These are phyloP conservation scores for Puccinia hordei DNA, from an alignment of 1,284 basidiomycete genomes.

Conservation along the genomic window DNA sequence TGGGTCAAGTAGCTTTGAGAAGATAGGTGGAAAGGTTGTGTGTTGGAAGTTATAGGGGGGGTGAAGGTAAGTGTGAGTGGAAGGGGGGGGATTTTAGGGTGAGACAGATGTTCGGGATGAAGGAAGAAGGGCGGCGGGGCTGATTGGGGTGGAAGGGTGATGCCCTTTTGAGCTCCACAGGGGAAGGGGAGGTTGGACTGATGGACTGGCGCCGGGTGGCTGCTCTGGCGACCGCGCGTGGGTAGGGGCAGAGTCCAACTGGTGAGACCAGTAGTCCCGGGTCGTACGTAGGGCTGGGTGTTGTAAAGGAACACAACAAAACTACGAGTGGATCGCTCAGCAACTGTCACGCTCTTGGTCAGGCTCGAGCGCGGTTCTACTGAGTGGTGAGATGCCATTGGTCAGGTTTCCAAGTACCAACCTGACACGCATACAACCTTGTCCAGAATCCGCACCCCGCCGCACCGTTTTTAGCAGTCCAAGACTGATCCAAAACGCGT, in stretches of 20 bases:
- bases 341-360: background rate
- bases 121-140: background rate
- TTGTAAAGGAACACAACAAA: background rate
- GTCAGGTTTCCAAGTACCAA: constrained; percentile 29
- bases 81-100: background rate
- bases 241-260: constrained; percentile 11
- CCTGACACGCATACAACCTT: too few relatives aligned
- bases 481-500: too few relatives aligned
- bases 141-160: background rate
- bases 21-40: background rate
- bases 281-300: background rate
- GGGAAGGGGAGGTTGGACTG: background rate
- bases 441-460: too few relatives aligned
- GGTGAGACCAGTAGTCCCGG: constrained; percentile 4
- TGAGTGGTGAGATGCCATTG: constrained; percentile 27
- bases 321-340: constrained; percentile 1
- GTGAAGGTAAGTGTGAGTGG: background rate
- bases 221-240: constrained; percentile 3
- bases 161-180: constrained; percentile 23
- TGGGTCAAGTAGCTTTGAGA: background rate
- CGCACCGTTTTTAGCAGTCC: too few relatives aligned
- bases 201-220: background rate
- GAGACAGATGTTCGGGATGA: constrained; percentile 3
- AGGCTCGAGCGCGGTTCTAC: constrained; percentile 6
- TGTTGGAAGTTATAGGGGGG: background rate